These are phyloP conservation scores for Arachis hypogaea DNA, from an alignment of 306 rosid species.

Conservation along the genomic window DNA sequence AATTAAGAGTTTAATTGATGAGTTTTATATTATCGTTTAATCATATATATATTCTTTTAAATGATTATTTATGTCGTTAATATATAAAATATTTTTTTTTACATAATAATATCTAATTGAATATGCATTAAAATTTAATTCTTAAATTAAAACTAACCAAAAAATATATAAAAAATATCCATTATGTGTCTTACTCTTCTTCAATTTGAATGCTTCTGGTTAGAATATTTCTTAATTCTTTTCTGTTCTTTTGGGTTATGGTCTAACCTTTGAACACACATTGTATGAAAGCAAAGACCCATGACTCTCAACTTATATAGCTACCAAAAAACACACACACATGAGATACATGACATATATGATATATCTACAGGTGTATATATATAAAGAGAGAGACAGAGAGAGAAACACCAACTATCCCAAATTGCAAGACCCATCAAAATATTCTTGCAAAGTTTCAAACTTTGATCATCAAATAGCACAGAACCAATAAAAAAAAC, in stretches of 20 bases:
- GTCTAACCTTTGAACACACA: constrained; percentile 55
- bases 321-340: background rate
- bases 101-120: too few species aligned
- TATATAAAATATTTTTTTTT: too few species aligned
- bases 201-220: constrained; percentile 50
- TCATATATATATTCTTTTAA: too few species aligned
- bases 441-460: constrained; percentile 28
- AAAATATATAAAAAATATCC: background rate
- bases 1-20: too few species aligned
- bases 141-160: too few species aligned
- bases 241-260: background rate
- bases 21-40: too few species aligned
- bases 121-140: too few species aligned
- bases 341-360: background rate
- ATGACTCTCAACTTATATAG: constrained; percentile 5
- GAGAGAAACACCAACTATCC: constrained; percentile 14
- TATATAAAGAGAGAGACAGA: background rate
- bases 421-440: constrained; percentile 28
- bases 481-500: background rate
- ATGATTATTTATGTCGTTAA: too few species aligned
- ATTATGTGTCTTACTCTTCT: background rate
- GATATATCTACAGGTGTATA: background rate
- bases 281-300: constrained; percentile 41
- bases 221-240: constrained; percentile 33
- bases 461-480: constrained; percentile 27